Evolutionary conservation across 2,329 filamentous ascomycete genomes (phyloP), one percentile per base, ranked within the genome.

Genomic region (Arthrobotrys pseudoclavata): DNA sequence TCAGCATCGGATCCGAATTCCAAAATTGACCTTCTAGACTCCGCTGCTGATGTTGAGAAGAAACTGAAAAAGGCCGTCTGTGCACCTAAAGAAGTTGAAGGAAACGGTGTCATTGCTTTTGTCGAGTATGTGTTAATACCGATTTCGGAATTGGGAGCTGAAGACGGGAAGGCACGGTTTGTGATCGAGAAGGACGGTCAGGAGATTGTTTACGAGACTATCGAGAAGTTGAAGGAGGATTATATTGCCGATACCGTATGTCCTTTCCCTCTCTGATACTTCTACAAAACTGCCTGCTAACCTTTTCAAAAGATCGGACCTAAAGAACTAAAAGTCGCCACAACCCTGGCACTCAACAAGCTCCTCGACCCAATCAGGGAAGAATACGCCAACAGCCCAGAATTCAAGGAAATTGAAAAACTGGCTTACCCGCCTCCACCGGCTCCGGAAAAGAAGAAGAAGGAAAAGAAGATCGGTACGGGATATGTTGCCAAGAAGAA

Each of bases 21-120:
- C 82, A 97, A 97, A 85, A 96, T 98, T 80, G 96, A 98, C 82
- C 87, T 98, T n/a, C 88, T 98, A 18, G 96, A 98, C 82, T 80
- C 88, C 0, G 86, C 91, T 0, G 93, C 96, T 0, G 85, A 86
- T 1, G 91, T 98, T 13, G 86, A 87, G 80, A 93, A 91, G 86
- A 97, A 97, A 87, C 86, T 97, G 66, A 90, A 90, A 82, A 97
- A 97, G 84, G 94, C 95, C 0, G 89, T 91, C 79, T 92, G 92
- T 22, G 88, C 89, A 15, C 94, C 94, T 34, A 89, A 90, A 82
- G 87, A 91, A 26, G 87, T 92, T 3, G 93, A 97, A 81, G 92
- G 91, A 31, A 98, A 98, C 83, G 96, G 95, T 20, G 86, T 98
- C 12, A 85, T 98, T 63, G 89, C 91, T 1, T 94, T 98, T 79